phyloP scores from a whole-genome alignment of 2,329 filamentous ascomycete genomes.

The Juglanconis juglandina region DNA sequence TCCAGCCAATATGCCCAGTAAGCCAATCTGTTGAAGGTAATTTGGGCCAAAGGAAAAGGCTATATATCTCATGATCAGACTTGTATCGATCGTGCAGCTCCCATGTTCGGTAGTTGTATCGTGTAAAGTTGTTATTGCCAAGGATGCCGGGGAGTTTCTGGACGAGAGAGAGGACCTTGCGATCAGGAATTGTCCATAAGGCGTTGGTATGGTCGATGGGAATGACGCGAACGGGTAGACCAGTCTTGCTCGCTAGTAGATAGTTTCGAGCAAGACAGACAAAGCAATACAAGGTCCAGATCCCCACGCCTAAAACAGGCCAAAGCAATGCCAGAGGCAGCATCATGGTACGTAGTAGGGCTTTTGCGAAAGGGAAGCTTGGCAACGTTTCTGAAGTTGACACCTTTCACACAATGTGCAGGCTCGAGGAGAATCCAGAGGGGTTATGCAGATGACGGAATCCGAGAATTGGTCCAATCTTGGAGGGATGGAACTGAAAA shows the following conservation, averaged over 20 bases:
- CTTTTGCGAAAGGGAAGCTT: no score
- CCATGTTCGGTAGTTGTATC: constrained; percentile 29
- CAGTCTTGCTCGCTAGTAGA: constrained; percentile 24
- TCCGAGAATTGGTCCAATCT: no score
- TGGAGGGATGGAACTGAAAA: no score
- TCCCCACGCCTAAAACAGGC: neutral
- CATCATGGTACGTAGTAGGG: neutral
- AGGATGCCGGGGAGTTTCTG: constrained; percentile 21
- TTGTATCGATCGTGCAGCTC: constrained; percentile 2
- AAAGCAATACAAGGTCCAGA: neutral
- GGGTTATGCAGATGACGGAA: no score
- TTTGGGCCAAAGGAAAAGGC: no score
- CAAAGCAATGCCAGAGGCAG: neutral
- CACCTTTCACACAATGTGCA: no score
- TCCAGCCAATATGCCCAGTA: neutral
- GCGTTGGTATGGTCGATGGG: constrained; percentile 30
- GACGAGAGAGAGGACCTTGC: constrained; percentile 22
- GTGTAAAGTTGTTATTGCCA: constrained; percentile 28
- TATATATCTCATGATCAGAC: constrained; percentile 18
- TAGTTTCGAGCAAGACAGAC: constrained; percentile 18
- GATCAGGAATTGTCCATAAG: constrained; percentile 28
- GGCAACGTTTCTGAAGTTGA: no score
- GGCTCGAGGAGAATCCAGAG: no score
- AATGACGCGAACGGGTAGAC: constrained; percentile 30
- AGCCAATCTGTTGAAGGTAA: no score